Evolutionary conservation across 768 basidiomycete genomes (phyloP), one percentile per base, ranked within the genome.

Genomic region (Trametopsis cervina): DNA sequence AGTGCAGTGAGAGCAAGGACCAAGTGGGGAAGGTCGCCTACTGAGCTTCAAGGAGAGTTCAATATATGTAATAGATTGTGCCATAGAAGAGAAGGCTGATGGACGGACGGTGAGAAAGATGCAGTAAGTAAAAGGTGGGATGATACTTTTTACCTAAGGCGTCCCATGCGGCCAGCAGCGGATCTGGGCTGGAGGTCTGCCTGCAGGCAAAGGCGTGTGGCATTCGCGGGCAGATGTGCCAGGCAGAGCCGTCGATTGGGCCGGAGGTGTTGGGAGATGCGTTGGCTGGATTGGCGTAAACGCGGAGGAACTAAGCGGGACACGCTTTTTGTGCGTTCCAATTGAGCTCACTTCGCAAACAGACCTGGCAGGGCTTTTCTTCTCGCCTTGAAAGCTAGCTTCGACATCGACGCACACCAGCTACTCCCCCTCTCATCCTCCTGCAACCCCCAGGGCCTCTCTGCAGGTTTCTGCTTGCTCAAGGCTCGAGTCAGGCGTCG

Each of bases 131-230:
- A 33, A 15, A 15, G 15, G 29, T 33, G 29, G n/a, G n/a, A n/a
- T n/a, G n/a, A n/a, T n/a, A n/a, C n/a, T n/a, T 18, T 49, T 61
- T 61, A 61, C 58, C 53, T 61, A 61, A 61, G 55, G 51, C 52
- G 29, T 52, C 54, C 46, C 54, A 56, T 49, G 57, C 51, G 52
- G 52, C 46, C 39, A n/a, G 29, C 29, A 55, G 52, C 49, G 54
- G 59, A 60, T 59, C 52, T 58, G 54, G 35, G 18, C 50, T 33
- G 54, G 44, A 9, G 36, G 24, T 42, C 45, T 60, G 61, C 61
- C 61, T 63, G 61, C 61, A 63, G 61, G 61, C 61, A 58, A 49
- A 51, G 59, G 59, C 61, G 61, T 63, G 61, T 56, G 52, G 54
- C 35, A 52, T 56, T 50, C 51, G 27, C 44, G 52, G 49, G 45